A percentile compares a stretch with the other conserved stretches of the same genome.
Conservation (phyloP, 331 rosid species). For the Pyracantha coccinea region DNA sequence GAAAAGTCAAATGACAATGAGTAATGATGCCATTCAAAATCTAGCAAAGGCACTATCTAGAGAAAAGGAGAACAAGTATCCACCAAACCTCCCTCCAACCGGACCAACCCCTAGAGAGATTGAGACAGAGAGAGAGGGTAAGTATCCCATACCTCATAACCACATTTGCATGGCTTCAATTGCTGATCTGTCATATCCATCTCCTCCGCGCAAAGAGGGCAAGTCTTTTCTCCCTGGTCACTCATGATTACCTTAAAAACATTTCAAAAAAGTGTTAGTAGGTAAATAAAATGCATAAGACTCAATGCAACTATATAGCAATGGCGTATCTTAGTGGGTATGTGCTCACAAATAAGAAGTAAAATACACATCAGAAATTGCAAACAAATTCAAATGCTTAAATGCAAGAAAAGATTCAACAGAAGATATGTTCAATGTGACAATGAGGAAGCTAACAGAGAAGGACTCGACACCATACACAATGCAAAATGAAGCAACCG, state of each 20-base stretch:
- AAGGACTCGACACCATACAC: conserved; percentile 2
- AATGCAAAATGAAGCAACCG: neutral
- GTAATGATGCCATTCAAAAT: neutral
- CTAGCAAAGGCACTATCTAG: neutral
- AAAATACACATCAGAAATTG: neutral
- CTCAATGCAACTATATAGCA: neutral
- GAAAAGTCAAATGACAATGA: neutral
- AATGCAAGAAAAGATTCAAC: neutral
- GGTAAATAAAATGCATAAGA: neutral
- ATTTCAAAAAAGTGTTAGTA: neutral
- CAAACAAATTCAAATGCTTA: neutral
- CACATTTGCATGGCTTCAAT: conserved; percentile 97
- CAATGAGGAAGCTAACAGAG: no score
- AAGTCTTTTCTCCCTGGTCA: conserved; percentile 89
- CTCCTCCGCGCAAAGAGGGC: conserved; percentile 98
- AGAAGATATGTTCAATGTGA: neutral
- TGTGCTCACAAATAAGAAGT: neutral
- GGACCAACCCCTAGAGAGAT: neutral
- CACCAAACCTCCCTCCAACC: neutral
- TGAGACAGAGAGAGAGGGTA: no score
- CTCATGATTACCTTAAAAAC: conserved; percentile 70
- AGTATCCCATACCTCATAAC: conserved; percentile 68
- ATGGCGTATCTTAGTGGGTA: neutral
- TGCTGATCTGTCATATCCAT: conserved; percentile 99
- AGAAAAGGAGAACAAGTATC: neutral